Evolutionary conservation across 2,329 filamentous ascomycete species (phyloP).

Genomic region (Paecilomyces dactylethromorphus): DNA sequence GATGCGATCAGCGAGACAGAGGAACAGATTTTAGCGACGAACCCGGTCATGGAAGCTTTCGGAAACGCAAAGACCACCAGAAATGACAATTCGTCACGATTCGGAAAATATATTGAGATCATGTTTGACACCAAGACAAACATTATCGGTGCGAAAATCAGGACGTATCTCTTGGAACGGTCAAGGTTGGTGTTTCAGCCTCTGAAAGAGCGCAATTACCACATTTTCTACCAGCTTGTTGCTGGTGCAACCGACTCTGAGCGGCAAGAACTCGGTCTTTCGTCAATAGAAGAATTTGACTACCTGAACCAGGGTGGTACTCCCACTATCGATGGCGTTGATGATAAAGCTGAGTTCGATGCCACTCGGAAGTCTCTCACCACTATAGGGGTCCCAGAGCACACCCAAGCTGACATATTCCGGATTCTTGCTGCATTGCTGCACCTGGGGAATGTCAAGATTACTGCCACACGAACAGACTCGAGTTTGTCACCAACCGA

Average conservation of each 20-base stretch:
- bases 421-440: constrained; percentile 81
- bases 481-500: constrained; percentile 76
- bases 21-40: constrained; percentile 95
- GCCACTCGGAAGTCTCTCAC: constrained; percentile 79
- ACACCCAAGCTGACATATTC: constrained; percentile 80
- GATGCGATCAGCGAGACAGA: constrained; percentile 95
- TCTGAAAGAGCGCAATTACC: constrained; percentile 95
- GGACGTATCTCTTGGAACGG: constrained; percentile 90
- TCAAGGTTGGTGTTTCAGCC: constrained; percentile 96
- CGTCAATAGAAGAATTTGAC: constrained; percentile 84
- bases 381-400: constrained; percentile 73
- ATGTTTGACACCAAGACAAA: constrained; percentile 95
- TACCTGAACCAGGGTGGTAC: constrained; percentile 94
- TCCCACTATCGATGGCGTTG: constrained; percentile 85
- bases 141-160: constrained; percentile 95
- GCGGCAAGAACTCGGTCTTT: constrained; percentile 69
- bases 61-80: constrained; percentile 99
- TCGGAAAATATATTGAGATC: constrained; percentile 99
- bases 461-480: constrained; percentile 81
- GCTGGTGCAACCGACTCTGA: constrained; percentile 84
- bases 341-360: constrained; percentile 89
- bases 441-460: constrained; percentile 95
- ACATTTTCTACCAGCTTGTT: constrained; percentile 97
- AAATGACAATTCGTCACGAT: constrained; percentile 98
- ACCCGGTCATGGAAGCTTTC: constrained; percentile 99